A percentile compares a stretch with the other conserved stretches of the same genome.
These are phyloP conservation scores for Yamadazyma friedrichii DNA, from an alignment of 1,139 yeast species.

Conservation along the genomic window DNA sequence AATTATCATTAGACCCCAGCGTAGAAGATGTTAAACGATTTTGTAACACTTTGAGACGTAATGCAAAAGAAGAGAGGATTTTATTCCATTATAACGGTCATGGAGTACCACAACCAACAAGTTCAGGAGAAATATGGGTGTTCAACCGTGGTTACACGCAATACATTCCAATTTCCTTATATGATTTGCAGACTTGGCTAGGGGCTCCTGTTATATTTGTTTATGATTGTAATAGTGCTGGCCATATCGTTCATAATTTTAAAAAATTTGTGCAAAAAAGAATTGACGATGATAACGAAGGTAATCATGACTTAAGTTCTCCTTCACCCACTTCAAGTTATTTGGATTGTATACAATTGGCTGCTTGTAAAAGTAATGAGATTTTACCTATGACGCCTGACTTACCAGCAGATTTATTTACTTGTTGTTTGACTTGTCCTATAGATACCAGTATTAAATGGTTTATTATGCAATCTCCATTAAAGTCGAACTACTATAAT, in stretches of 20 bases:
- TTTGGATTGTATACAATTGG: constrained; percentile 87
- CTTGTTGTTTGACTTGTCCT: constrained; percentile 94
- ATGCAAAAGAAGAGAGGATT: constrained; percentile 88
- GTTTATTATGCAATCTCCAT: constrained; percentile 83
- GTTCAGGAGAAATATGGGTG: constrained; percentile 98
- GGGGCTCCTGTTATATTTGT: constrained; percentile 98
- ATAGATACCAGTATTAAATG: constrained; percentile 91
- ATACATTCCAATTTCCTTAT: constrained; percentile 90
- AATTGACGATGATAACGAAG: constrained; percentile 81
- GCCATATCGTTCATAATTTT: constrained; percentile 87
- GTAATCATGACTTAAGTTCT: constrained; percentile 62
- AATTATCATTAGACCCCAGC: constrained; percentile 89
- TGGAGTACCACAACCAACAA: constrained; percentile 97
- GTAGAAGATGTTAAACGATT: constrained; percentile 94
- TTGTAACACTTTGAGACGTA: constrained; percentile 82
- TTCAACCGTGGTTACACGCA: constrained; percentile 96
- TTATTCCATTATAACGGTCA: constrained; percentile 96
- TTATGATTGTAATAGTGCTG: constrained; percentile 93
- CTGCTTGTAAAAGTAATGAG: constrained; percentile 89
- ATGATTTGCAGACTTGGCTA: constrained; percentile 93
- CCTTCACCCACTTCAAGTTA: constrained; percentile 70
- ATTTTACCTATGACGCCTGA: constrained; percentile 90
- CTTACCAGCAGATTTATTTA: constrained; percentile 92
- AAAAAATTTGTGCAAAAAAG: constrained; percentile 88
- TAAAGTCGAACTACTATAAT: constrained; percentile 62